phyloP scores from a whole-genome alignment of 2,329 filamentous ascomycete species.

The Aureobasidium subglaciale region DNA sequence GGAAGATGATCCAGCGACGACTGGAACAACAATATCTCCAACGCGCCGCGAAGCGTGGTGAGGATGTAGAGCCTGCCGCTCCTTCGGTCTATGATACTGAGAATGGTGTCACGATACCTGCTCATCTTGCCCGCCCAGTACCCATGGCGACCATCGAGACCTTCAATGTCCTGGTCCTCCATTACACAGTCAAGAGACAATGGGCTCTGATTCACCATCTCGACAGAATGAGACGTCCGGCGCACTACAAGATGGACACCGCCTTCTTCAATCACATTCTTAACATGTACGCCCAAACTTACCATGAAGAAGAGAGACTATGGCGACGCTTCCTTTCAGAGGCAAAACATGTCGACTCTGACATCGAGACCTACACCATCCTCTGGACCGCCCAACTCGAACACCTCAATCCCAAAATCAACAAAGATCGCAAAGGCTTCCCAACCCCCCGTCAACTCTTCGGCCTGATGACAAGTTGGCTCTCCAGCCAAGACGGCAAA shows the following conservation, averaged over 20 bases:
- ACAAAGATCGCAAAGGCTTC: neutral
- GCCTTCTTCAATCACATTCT: constrained; percentile 77
- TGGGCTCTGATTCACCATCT: constrained; percentile 53
- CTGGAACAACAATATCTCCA: constrained; percentile 53
- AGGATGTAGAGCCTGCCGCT: neutral
- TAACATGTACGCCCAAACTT: constrained; percentile 29
- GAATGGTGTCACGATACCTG: constrained; percentile 25
- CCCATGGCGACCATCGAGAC: constrained; percentile 67
- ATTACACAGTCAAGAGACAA: constrained; percentile 59
- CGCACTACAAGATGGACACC: constrained; percentile 60
- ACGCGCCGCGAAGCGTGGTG: constrained; percentile 1
- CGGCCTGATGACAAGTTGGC: constrained; percentile 16
- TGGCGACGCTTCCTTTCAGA: constrained; percentile 14
- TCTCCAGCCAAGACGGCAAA: neutral
- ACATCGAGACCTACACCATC: constrained; percentile 17
- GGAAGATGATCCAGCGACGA: constrained; percentile 68
- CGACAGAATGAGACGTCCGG: constrained; percentile 54
- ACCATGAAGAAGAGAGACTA: neutral
- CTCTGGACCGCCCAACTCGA: constrained; percentile 16
- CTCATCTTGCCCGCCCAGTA: constrained; percentile 26
- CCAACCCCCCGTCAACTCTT: constrained; percentile 16
- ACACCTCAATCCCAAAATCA: neutral
- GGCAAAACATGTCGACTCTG: constrained; percentile 8
- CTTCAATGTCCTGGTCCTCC: constrained; percentile 65
- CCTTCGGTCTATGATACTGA: constrained; percentile 1